Conservation (phyloP, 805 yeast species). For the Wickerhamomyces canadensis region DNA sequence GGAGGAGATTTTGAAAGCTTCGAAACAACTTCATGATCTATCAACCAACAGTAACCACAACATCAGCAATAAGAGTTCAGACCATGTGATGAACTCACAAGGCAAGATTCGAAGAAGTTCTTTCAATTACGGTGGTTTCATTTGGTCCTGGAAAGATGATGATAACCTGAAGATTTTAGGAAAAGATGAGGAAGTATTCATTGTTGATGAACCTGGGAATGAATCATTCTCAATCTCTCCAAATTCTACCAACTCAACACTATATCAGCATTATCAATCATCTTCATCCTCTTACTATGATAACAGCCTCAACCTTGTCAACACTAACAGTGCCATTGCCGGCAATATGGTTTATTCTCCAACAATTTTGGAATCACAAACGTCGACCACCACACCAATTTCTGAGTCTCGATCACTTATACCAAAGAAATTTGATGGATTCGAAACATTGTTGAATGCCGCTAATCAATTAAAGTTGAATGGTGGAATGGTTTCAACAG, state of each 20-base stretch:
- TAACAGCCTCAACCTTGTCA: no score
- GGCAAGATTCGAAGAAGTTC: no score
- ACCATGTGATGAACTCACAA: no score
- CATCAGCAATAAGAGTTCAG: slow-evolving; percentile 1
- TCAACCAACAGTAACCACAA: slow-evolving; percentile 5
- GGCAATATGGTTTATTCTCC: no score
- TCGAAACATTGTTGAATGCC: slow-evolving; percentile 20
- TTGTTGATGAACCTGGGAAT: no score
- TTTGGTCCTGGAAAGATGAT: slow-evolving; percentile 22
- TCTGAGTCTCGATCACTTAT: slow-evolving; percentile 1
- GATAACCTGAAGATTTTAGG: slow-evolving; percentile 18
- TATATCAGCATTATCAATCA: no score
- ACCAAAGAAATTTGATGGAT: slow-evolving; percentile 20
- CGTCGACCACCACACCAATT: no score
- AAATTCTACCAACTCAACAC: no score
- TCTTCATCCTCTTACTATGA: no score
- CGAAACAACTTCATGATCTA: slow-evolving; percentile 23
- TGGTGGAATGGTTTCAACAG: slow-evolving; percentile 3
- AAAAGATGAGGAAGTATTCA: slow-evolving; percentile 13
- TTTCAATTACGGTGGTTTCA: slow-evolving; percentile 24
- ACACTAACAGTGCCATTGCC: no score
- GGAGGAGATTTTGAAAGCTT: slow-evolving; percentile 24
- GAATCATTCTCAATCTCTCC: no score
- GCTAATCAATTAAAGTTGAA: slow-evolving; percentile 20
- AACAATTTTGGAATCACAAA: not conserved